Percentiles rank a stretch among this genome's conserved stretches.
Conservation (phyloP, 768 basidiomycete species). For the Trichaptum fuscoviolaceum region DNA sequence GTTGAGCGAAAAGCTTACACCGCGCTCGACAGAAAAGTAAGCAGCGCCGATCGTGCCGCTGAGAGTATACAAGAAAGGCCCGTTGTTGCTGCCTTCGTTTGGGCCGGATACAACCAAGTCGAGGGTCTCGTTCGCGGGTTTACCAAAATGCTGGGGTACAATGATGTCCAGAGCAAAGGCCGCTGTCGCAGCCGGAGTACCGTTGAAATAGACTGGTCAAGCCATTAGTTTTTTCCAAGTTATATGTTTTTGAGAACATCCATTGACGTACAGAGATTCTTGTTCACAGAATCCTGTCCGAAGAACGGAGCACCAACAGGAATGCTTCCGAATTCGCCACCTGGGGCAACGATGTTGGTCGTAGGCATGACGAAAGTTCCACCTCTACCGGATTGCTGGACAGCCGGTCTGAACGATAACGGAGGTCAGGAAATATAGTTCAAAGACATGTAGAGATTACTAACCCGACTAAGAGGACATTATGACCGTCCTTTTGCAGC, state of each 20-base stretch:
- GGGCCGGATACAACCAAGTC: conserved; percentile 28
- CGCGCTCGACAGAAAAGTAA: conserved; percentile 23
- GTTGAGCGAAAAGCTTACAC: conserved; percentile 14
- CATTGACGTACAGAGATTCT: conserved; percentile 22
- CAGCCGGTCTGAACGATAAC: conserved; percentile 19
- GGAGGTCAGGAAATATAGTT: background rate
- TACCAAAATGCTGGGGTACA: conserved; percentile 20
- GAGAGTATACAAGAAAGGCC: conserved; percentile 25
- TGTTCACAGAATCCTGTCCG: conserved; percentile 21
- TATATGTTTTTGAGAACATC: background rate
- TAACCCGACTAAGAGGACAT: conserved; percentile 26
- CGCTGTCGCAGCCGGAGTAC: conserved; percentile 26
- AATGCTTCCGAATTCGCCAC: conserved; percentile 26
- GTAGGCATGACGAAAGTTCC: conserved; percentile 26
- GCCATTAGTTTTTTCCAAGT: background rate
- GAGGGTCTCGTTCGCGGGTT: conserved; percentile 15
- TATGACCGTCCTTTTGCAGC: conserved; percentile 22
- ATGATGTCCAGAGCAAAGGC: conserved; percentile 26
- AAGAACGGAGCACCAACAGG: conserved; percentile 27
- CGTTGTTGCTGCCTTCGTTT: conserved; percentile 25
- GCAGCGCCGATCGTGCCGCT: conserved; percentile 27
- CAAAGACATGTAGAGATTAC: conserved; percentile 3
- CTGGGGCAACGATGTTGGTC: conserved; percentile 25
- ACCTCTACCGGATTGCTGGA: conserved; percentile 27
- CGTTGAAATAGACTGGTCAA: conserved; percentile 25